Evolutionary conservation across 1,284 basidiomycete genomes (phyloP), one percentile per base, ranked within the genome.

Genomic region (Cystobasidiaceae sp.): DNA sequence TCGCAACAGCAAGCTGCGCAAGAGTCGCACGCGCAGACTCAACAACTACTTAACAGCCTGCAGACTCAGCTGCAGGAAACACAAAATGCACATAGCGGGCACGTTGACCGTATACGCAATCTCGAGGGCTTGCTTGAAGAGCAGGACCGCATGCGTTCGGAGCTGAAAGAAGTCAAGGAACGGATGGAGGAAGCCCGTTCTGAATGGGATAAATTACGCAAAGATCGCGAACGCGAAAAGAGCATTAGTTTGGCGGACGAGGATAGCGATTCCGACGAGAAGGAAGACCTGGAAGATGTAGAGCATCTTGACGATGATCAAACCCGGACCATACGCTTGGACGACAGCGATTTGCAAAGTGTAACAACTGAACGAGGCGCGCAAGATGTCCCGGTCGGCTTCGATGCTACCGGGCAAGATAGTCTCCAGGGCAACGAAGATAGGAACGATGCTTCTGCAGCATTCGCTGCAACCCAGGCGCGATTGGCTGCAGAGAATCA

Each of bases 41-140:
- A 64, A 23, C 61, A 64, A 33, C 32, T 64, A 17, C 52, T 64
- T 21, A 39, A 39, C 2, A 64, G 37, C 32, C 83, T 98, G 3
- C 92, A 96, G 74, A 76, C 81, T 2, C 90, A 97, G 75, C 82
- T 98, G 15, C 83, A 83, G 51, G 89, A 93, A 58, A 96, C 93
- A 0, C 93, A 96, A 72, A 78, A 82, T 0, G 87, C 86, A 0
- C 82, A 97, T 17, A 82, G 86, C 1, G 81, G 78, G 15, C 90
- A 97, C 72, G 83, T 91, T 37, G 90, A 93, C 67, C 90, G 92
- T 77, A 87, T 96, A 67, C 84, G 86, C 45, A 82, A 85, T 15
- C 81, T 97, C 32, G 93, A 97, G 73, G 82, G 81, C 41, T 82
- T 96, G 49, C 82, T 89, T 0, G 76, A 77, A 27, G 92, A 97